Base-by-base conservation (phyloP, 2,329 filamentous ascomycete genomes). In the Ceratocystis papillata region DNA sequence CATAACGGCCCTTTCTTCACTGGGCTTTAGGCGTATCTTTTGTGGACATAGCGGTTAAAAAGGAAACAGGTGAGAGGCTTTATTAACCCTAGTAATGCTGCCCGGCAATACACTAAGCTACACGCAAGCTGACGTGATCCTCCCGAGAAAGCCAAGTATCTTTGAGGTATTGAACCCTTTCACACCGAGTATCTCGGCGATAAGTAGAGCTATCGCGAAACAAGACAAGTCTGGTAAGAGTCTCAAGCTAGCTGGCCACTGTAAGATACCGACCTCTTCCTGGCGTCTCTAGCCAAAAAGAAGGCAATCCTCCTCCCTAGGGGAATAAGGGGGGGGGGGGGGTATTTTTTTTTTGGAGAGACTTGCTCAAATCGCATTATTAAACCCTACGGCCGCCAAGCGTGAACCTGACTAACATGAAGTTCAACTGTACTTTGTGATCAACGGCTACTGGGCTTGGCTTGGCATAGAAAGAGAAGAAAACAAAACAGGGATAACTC, bases 91-190 rank as follows among this genome's bases (percentile, higher is more conserved):
- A 59, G 22, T 7, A 59, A 59, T 6, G 53, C 12, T 6, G 17
- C 53, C 30, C 53, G 53, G 53, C 15, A 59, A 5, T 59, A 59
- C 53, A 59, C 28, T 3, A 30, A 59, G 53, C 53, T 59, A 59
- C 53, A 59, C 17, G n/a, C 12, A 17, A n/a, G 28, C n/a, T 59
- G 53, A 59, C 53, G 53, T 59, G 53, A 59, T 59, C 53, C 53
- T 59, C 28, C 53, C 53, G 53, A 59, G 53, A 33, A 59, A 59
- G 28, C 53, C 28, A 59, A 33, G 53, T 59, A 59, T 59, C 53
- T 37, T 15, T 59, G 53, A 59, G 53, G 53, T 59, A 59, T 6
- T 59, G 53, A 59, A 59, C 53, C 53, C 53, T 59, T 33, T 33
- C 17, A 25, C 12, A n/a, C 53, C 22, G 17, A 59, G 25, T 59